Evolutionary conservation across 768 basidiomycete species (phyloP).

Genomic region (Boletus sensibilis): DNA sequence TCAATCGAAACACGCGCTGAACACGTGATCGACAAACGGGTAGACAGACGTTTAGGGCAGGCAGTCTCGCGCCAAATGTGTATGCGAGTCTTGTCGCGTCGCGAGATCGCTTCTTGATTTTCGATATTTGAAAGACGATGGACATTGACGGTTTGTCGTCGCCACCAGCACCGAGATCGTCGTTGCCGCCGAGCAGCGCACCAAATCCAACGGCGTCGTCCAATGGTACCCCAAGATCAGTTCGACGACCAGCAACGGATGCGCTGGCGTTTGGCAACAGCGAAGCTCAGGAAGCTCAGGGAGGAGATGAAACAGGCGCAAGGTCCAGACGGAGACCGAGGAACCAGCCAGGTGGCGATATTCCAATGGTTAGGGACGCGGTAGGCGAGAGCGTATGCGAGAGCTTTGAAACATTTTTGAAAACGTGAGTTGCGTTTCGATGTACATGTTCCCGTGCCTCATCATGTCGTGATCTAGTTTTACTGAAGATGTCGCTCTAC

Average conservation of each 20-base stretch:
- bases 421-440: constrained; percentile 59
- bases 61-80: constrained; percentile 41
- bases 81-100: constrained; percentile 24
- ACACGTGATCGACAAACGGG: constrained; percentile 9
- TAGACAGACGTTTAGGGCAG: constrained; percentile 37
- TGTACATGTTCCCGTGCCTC: background rate
- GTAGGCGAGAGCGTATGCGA: constrained; percentile 95
- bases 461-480: constrained; percentile 50
- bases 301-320: constrained; percentile 40
- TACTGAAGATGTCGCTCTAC: constrained; percentile 75
- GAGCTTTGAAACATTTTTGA: constrained; percentile 87
- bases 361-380: constrained; percentile 87
- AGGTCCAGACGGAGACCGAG: constrained; percentile 47
- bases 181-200: constrained; percentile 52
- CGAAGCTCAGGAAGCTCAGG: constrained; percentile 41
- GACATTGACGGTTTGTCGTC: constrained; percentile 58
- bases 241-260: constrained; percentile 46
- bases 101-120: constrained; percentile 18
- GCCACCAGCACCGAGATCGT: constrained; percentile 51
- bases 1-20: constrained; percentile 7
- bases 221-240: constrained; percentile 32
- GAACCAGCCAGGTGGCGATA: constrained; percentile 53
- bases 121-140: constrained; percentile 38
- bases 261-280: constrained; percentile 56
- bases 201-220: constrained; percentile 39